Conservation (phyloP, 2,329 filamentous ascomycete species). For the Aureobasidium sp. region DNA sequence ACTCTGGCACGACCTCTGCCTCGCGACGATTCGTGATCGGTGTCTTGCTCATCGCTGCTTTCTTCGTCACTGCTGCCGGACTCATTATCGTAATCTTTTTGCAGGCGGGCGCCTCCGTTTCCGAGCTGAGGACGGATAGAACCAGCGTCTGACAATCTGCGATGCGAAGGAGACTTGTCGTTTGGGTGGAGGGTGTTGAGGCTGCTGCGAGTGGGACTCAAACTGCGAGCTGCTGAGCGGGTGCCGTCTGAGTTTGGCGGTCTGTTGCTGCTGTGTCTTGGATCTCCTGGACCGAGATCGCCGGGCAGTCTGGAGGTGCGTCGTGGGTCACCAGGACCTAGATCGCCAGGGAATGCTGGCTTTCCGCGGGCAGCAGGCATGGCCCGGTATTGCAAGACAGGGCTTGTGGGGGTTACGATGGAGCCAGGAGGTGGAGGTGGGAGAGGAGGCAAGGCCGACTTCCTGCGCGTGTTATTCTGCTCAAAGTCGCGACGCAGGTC, state of each 20-base stretch:
- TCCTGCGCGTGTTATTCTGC: slow-evolving; percentile 1
- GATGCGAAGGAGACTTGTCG: slow-evolving; percentile 1
- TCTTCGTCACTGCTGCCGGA: slow-evolving; percentile 22
- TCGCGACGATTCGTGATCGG: slow-evolving; percentile 15
- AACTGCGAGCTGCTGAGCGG: slow-evolving; percentile 5
- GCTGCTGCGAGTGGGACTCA: slow-evolving; percentile 8
- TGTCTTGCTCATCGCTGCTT: slow-evolving; percentile 23
- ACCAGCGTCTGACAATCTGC: slow-evolving; percentile 10
- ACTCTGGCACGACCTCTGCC: slow-evolving; percentile 15
- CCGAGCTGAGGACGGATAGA: slow-evolving; percentile 7
- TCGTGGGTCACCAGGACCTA: slow-evolving; percentile 27
- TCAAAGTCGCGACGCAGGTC: slow-evolving; percentile 8
- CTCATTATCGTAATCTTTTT: slow-evolving; percentile 13
- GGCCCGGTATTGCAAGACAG: background rate
- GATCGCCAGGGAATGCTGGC: slow-evolving; percentile 27
- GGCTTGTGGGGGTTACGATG: background rate
- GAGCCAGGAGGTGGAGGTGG: background rate
- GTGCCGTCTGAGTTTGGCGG: background rate
- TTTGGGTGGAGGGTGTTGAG: background rate
- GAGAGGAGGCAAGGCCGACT: background rate
- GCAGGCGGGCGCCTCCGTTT: slow-evolving; percentile 9
- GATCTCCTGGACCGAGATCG: slow-evolving; percentile 15
- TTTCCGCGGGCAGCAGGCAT: slow-evolving; percentile 6
- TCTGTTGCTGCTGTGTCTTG: slow-evolving; percentile 10
- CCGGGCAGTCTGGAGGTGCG: slow-evolving; percentile 16